Conservation (phyloP, 768 basidiomycete species). For the Termitomyces sp. region DNA sequence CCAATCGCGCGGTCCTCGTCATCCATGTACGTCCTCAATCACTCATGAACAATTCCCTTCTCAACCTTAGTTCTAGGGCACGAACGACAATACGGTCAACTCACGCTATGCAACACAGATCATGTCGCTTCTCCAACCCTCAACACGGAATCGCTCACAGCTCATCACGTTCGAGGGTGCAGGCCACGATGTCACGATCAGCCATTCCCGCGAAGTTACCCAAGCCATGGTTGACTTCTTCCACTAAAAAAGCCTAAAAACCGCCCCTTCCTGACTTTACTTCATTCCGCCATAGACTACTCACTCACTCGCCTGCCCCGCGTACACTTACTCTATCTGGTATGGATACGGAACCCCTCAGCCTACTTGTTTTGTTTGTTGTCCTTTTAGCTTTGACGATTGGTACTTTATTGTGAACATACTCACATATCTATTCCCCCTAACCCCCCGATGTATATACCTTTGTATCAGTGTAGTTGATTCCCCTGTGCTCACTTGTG, state of each 20-base stretch:
- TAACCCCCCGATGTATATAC: conserved; percentile 1
- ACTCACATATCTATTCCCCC: conserved; percentile 5
- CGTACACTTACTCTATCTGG: background rate
- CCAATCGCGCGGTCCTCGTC: conserved; percentile 52
- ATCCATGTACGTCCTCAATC: conserved; percentile 49
- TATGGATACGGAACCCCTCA: background rate
- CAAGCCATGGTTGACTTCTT: conserved; percentile 35
- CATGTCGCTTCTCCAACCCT: conserved; percentile 39
- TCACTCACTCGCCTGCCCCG: background rate
- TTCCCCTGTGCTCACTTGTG: background rate
- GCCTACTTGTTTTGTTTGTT: conserved; percentile 1
- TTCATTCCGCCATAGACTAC: background rate
- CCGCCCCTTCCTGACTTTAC: too few relatives aligned
- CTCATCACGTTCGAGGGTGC: conserved; percentile 51
- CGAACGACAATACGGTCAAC: conserved; percentile 54
- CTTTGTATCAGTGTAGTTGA: conserved; percentile 13
- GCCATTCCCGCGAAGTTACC: conserved; percentile 36
- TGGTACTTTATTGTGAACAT: background rate
- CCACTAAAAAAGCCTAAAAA: background rate
- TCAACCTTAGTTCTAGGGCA: conserved; percentile 41
- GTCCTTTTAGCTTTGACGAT: conserved; percentile 4
- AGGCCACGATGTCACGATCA: conserved; percentile 51
- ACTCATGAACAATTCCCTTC: conserved; percentile 1
- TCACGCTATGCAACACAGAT: conserved; percentile 53
- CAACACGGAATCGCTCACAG: conserved; percentile 32